Conservation (phyloP, 1,284 basidiomycete species). For the Irpex rosettiformis region DNA sequence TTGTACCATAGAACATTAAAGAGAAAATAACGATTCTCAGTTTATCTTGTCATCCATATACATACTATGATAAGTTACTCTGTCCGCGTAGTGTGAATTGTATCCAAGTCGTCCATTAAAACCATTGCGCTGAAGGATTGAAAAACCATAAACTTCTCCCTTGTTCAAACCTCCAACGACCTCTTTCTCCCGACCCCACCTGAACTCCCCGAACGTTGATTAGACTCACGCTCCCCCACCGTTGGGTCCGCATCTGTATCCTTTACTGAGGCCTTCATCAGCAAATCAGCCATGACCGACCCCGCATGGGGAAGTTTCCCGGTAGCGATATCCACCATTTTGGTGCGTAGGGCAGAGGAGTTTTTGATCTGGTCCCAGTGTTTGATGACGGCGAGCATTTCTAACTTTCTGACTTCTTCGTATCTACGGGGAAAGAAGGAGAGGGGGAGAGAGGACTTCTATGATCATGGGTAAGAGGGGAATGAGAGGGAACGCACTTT, state of each 20-base stretch:
- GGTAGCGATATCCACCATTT: slow-evolving; percentile 10
- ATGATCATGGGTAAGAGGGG: not conserved
- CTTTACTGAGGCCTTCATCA: slow-evolving; percentile 6
- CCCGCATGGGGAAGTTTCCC: slow-evolving; percentile 13
- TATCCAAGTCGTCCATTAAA: too few relatives aligned
- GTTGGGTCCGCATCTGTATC: not conserved
- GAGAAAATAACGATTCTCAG: not conserved
- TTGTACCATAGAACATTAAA: not conserved
- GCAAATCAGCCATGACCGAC: slow-evolving; percentile 9
- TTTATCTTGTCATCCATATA: not conserved
- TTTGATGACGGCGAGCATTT: slow-evolving; percentile 11
- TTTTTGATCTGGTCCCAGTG: slow-evolving; percentile 12
- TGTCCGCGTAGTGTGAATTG: too few relatives aligned
- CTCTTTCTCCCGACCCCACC: not conserved
- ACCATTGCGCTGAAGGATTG: not conserved
- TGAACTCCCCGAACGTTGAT: too few relatives aligned
- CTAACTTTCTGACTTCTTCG: slow-evolving; percentile 10
- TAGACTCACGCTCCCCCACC: too few relatives aligned
- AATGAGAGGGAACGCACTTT: slow-evolving; percentile 6
- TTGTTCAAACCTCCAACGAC: not conserved
- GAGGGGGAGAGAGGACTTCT: not conserved
- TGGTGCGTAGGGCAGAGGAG: slow-evolving; percentile 5
- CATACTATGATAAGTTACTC: too few relatives aligned
- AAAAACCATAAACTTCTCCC: not conserved
- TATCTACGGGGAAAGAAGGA: not conserved